These are phyloP conservation scores for Leishmania major DNA, from an alignment of 208 protist species.

Conservation along the genomic window DNA sequence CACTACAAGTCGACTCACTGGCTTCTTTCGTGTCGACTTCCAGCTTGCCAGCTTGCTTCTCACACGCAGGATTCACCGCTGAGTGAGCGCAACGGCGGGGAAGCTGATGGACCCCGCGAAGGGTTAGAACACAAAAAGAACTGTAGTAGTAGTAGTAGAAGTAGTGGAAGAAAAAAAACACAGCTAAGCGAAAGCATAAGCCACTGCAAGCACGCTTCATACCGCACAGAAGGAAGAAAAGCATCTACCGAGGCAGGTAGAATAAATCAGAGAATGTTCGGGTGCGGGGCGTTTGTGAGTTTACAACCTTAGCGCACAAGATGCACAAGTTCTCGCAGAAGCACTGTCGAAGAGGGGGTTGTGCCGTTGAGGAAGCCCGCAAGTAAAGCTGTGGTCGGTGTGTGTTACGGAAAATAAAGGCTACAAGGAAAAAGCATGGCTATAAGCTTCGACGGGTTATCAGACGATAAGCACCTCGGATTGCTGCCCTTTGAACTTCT, in stretches of 20 bases:
- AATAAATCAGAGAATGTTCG: not conserved
- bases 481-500: slow-evolving; percentile 7
- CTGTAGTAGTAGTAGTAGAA: not conserved
- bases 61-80: not conserved
- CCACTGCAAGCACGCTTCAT: not conserved
- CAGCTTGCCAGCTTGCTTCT: not conserved
- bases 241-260: no score
- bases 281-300: not conserved
- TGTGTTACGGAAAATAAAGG: not conserved
- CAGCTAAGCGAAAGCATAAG: not conserved
- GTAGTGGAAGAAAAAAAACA: not conserved
- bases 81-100: not conserved
- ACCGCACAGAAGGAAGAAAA: not conserved
- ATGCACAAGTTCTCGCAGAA: not conserved
- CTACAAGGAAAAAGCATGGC: not conserved
- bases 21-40: not conserved
- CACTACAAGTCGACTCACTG: not conserved
- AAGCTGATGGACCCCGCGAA: not conserved
- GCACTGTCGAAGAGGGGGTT: not conserved
- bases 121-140: not conserved
- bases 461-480: slow-evolving; percentile 16
- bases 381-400: not conserved
- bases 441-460: not conserved
- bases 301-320: not conserved
- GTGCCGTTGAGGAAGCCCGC: no score